A percentile compares a stretch with the other conserved stretches of the same genome.
These are phyloP conservation scores for Metschnikowia bowlesiae DNA, from an alignment of 805 yeast species.

Conservation along the genomic window DNA sequence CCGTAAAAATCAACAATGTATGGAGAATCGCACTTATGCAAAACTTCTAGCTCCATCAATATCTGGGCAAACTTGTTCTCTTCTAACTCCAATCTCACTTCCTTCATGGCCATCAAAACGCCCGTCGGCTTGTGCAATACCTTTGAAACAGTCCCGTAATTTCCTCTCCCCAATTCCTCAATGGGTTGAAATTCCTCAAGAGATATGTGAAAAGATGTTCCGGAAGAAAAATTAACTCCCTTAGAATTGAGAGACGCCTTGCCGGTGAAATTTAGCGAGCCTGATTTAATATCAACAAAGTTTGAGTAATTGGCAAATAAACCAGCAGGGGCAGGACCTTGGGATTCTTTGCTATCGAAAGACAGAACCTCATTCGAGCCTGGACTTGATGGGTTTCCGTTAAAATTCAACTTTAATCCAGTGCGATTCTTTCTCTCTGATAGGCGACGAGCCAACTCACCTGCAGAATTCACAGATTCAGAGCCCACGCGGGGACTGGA, in stretches of 20 bases:
- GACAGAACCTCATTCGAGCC: conserved; percentile 18
- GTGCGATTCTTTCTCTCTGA: conserved; percentile 39
- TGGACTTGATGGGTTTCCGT: conserved; percentile 14
- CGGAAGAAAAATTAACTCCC: conserved; percentile 87
- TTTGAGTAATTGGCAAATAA: conserved; percentile 80
- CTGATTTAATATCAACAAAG: conserved; percentile 87
- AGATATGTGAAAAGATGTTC: conserved; percentile 80
- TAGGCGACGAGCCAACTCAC: conserved; percentile 33
- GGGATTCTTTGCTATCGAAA: conserved; percentile 14
- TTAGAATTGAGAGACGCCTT: conserved; percentile 88
- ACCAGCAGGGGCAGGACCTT: conserved; percentile 31
- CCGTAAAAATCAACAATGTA: conserved; percentile 95
- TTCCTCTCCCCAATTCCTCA: conserved; percentile 91
- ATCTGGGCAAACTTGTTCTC: conserved; percentile 93
- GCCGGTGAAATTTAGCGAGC: conserved; percentile 87
- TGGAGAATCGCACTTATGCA: conserved; percentile 87
- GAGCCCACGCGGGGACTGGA: conserved; percentile 8
- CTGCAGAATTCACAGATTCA: conserved; percentile 22
- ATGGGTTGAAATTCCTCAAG: conserved; percentile 77
- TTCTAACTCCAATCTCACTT: conserved; percentile 87
- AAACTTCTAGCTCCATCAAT: conserved; percentile 90
- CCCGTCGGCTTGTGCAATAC: conserved; percentile 92
- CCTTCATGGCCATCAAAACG: conserved; percentile 95
- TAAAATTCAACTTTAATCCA: conserved; percentile 34
- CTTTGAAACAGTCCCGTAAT: conserved; percentile 92